phyloP scores from a whole-genome alignment of 129 eudicot genomes.

The Artemisia annua region DNA sequence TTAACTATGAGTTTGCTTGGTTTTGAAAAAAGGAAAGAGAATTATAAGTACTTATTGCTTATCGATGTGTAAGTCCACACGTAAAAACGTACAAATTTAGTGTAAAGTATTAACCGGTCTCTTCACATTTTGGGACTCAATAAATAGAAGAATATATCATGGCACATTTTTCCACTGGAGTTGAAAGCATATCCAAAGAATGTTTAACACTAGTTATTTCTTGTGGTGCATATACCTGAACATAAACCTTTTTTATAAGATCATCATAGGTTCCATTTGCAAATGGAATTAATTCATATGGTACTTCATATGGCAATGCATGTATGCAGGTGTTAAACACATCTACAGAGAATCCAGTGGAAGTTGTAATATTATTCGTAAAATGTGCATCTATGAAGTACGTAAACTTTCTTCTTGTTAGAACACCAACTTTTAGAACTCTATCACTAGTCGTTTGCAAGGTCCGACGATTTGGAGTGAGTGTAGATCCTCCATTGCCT shows the following conservation, averaged over 20 bases:
- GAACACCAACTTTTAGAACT: slow-evolving; percentile 48
- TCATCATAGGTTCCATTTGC: slow-evolving; percentile 34
- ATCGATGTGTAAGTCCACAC: too few species aligned
- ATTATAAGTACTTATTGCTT: too few species aligned
- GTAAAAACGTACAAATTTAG: too few species aligned
- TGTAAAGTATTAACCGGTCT: too few species aligned
- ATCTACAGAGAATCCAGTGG: slow-evolving; percentile 48
- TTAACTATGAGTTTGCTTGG: too few species aligned
- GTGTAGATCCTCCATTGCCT: slow-evolving; percentile 16
- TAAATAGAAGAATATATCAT: too few species aligned
- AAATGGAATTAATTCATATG: slow-evolving; percentile 37
- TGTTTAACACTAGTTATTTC: too few species aligned
- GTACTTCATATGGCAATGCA: slow-evolving; percentile 28
- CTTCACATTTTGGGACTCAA: too few species aligned
- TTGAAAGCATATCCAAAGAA: too few species aligned
- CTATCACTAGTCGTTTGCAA: slow-evolving; percentile 20
- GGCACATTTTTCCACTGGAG: too few species aligned
- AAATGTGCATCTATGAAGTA: slow-evolving; percentile 20
- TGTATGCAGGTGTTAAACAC: slow-evolving; percentile 42
- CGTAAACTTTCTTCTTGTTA: neutral
- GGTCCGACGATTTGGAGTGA: slow-evolving; percentile 22
- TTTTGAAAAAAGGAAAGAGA: too few species aligned
- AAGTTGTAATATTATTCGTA: slow-evolving; percentile 14
- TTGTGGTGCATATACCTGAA: slow-evolving; percentile 30
- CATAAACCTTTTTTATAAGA: slow-evolving; percentile 40